These are phyloP conservation scores for Chlamydomonas asymmetrica DNA, from an alignment of 139 green algal species.

Conservation along the genomic window DNA sequence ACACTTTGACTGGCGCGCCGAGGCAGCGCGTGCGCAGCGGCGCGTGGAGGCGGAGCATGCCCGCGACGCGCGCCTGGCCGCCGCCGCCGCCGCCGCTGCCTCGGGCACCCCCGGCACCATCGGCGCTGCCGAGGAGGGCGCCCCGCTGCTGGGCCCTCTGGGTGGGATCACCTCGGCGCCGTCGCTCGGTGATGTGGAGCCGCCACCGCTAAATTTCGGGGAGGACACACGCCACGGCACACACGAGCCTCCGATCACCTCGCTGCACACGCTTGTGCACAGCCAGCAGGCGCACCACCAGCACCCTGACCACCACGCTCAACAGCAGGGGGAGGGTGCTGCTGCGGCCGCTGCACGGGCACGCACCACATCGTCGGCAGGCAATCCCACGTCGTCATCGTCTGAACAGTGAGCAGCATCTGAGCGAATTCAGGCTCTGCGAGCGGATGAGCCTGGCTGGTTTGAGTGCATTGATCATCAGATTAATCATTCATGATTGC, in stretches of 20 bases:
- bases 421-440: no score
- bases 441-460: no score
- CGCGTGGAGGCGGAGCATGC: slow-evolving; percentile 12
- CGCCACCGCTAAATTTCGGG: neutral
- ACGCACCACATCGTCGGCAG: no score
- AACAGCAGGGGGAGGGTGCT: no score
- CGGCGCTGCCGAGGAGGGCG: neutral
- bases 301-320: no score
- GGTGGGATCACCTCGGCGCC: neutral
- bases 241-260: slow-evolving; percentile 19
- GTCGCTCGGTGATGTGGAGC: neutral
- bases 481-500: no score
- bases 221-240: slow-evolving; percentile 8
- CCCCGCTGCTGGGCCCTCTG: neutral
- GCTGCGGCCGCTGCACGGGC: no score
- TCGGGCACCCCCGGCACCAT: neutral
- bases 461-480: no score
- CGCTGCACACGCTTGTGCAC: no score
- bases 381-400: no score
- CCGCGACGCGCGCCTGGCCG: neutral
- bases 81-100: neutral
- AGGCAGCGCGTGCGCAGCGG: neutral
- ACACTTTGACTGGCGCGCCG: slow-evolving; percentile 15
- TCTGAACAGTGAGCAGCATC: no score
- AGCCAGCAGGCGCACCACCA: no score